Evolutionary conservation across 2,329 filamentous ascomycete genomes (phyloP).

Genomic region (Botrytis elliptica): DNA sequence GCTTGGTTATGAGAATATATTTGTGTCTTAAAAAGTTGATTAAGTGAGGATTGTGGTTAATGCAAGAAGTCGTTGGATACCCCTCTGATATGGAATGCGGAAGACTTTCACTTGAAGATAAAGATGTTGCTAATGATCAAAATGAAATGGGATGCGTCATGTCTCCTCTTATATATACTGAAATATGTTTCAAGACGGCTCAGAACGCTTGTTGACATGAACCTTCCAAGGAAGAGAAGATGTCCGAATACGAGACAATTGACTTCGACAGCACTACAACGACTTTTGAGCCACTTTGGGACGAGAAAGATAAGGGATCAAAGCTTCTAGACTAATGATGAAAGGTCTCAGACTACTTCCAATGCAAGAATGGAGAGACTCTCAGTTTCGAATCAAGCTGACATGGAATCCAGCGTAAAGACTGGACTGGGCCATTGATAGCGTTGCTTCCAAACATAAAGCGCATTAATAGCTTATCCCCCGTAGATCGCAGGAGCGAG

Average conservation of each 20-base stretch:
- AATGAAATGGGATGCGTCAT: not conserved
- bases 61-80: not conserved
- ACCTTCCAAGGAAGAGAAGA: not conserved
- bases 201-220: not conserved
- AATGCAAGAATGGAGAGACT: not conserved
- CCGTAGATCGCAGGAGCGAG: not conserved
- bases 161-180: not conserved
- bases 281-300: not conserved
- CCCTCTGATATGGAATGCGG: not conserved
- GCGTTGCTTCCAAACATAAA: not conserved
- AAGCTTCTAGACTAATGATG: not conserved
- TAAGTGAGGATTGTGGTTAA: not conserved
- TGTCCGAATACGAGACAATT: not conserved
- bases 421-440: not conserved
- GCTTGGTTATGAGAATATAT: not conserved
- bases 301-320: not conserved
- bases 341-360: not conserved
- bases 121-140: not conserved
- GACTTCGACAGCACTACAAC: not conserved
- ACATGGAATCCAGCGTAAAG: not conserved
- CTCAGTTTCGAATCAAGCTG: not conserved
- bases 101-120: not conserved
- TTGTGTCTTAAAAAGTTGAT: not conserved
- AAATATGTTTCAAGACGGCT: not conserved
- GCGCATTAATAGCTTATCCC: not conserved